phyloP scores from a whole-genome alignment of 2,329 filamentous ascomycete species.

The Xylariales sp. region DNA sequence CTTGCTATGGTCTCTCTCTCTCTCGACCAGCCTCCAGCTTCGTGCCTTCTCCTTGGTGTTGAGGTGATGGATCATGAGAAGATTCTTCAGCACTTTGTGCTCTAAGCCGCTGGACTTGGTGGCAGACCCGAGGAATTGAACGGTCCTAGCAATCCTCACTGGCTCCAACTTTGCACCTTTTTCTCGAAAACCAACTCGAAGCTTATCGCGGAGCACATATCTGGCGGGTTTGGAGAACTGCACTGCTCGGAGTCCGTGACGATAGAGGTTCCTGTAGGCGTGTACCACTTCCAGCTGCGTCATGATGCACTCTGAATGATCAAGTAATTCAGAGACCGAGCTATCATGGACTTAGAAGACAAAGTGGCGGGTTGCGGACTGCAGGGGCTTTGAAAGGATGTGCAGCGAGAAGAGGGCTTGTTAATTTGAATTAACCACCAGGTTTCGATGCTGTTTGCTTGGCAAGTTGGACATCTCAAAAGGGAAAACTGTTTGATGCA shows the following conservation, averaged over 20 bases:
- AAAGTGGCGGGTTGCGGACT: no score
- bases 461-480: no score
- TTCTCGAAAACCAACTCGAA: conserved; percentile 58
- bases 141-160: conserved; percentile 56
- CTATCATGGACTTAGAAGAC: no score
- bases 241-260: conserved; percentile 63
- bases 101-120: conserved; percentile 61
- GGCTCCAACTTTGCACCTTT: conserved; percentile 39
- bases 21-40: no score
- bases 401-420: no score
- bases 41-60: no score
- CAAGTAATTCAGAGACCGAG: background rate
- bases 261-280: conserved; percentile 68
- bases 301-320: conserved; percentile 18
- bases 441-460: no score
- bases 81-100: conserved; percentile 67
- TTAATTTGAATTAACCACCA: no score
- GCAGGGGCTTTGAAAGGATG: no score
- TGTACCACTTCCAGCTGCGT: conserved; percentile 44
- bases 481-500: no score
- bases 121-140: conserved; percentile 67
- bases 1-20: conserved; percentile 4
- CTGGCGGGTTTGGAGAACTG: conserved; percentile 67
- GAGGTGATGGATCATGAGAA: conserved; percentile 56
- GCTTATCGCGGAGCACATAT: conserved; percentile 53